Conservation (phyloP, 2,329 filamentous ascomycete species). For the Chaetomiaceae sp. region DNA sequence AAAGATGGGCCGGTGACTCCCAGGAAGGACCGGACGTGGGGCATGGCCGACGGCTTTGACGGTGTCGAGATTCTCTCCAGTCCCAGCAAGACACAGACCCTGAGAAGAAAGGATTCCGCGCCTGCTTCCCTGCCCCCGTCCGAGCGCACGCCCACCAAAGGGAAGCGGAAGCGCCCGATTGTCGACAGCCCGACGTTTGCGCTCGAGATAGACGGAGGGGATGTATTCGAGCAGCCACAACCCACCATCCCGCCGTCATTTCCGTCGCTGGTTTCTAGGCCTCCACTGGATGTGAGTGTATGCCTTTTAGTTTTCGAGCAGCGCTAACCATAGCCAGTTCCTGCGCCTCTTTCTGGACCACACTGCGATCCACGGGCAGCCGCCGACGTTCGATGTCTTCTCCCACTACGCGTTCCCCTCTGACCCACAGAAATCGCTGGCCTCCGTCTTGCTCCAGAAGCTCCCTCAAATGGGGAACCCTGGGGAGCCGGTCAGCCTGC, state of each 20-base stretch:
- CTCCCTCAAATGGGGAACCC: constrained; percentile 54
- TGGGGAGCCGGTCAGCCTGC: constrained; percentile 49
- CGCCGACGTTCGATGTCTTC: constrained; percentile 64
- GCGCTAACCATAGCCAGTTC: constrained; percentile 39
- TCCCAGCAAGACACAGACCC: constrained; percentile 47
- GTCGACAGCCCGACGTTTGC: constrained; percentile 64
- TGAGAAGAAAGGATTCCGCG: constrained; percentile 37
- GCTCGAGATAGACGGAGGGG: constrained; percentile 46
- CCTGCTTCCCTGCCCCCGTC: constrained; percentile 42
- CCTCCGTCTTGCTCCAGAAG: constrained; percentile 63
- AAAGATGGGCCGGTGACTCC: constrained; percentile 47
- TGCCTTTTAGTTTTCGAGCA: constrained; percentile 8
- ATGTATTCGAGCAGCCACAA: constrained; percentile 34
- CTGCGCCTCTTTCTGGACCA: constrained; percentile 63
- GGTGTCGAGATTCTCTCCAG: constrained; percentile 55
- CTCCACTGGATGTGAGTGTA: constrained; percentile 42
- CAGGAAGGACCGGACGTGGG: constrained; percentile 57
- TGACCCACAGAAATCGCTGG: constrained; percentile 55
- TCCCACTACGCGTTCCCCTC: constrained; percentile 63
- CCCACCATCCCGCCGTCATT: constrained; percentile 11
- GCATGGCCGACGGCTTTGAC: constrained; percentile 72
- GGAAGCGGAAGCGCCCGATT: constrained; percentile 64
- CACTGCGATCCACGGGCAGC: constrained; percentile 48
- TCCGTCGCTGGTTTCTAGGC: constrained; percentile 9
- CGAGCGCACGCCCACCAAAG: constrained; percentile 60